Conservation (phyloP, 345 rosid species). For the Camelina laxa region DNA sequence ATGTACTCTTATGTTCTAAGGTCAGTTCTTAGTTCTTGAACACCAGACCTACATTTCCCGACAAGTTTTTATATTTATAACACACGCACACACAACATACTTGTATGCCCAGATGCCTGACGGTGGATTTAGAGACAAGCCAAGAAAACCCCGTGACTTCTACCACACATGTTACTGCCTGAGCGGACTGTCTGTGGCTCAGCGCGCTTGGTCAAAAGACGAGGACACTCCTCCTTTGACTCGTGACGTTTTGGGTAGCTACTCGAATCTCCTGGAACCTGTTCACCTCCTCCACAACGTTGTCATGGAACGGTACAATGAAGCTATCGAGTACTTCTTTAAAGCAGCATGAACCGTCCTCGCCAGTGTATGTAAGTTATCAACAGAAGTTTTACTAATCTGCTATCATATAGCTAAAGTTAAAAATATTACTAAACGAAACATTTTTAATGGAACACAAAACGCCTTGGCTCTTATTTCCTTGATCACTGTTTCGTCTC, state of each 20-base stretch:
- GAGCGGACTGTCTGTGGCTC: slow-evolving; percentile 83
- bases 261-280: slow-evolving; percentile 79
- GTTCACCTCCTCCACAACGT: slow-evolving; percentile 78
- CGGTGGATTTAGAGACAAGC: slow-evolving; percentile 95
- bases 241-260: slow-evolving; percentile 64
- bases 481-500: too few relatives aligned
- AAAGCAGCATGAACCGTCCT: slow-evolving; percentile 20
- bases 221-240: slow-evolving; percentile 64
- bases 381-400: background rate
- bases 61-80: slow-evolving; percentile 13
- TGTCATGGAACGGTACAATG: slow-evolving; percentile 62
- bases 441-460: too few relatives aligned
- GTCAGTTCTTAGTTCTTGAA: slow-evolving; percentile 44
- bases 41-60: background rate
- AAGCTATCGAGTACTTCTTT: slow-evolving; percentile 68
- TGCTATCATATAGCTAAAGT: too few relatives aligned
- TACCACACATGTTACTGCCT: slow-evolving; percentile 97
- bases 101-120: slow-evolving; percentile 52
- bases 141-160: slow-evolving; percentile 68
- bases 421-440: too few relatives aligned
- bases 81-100: background rate
- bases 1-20: slow-evolving; percentile 84
- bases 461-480: too few relatives aligned
- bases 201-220: slow-evolving; percentile 61
- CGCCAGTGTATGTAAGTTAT: background rate